Base-by-base conservation (phyloP, 2,329 filamentous ascomycete genomes). In the Beauveria rudraprayagi region DNA sequence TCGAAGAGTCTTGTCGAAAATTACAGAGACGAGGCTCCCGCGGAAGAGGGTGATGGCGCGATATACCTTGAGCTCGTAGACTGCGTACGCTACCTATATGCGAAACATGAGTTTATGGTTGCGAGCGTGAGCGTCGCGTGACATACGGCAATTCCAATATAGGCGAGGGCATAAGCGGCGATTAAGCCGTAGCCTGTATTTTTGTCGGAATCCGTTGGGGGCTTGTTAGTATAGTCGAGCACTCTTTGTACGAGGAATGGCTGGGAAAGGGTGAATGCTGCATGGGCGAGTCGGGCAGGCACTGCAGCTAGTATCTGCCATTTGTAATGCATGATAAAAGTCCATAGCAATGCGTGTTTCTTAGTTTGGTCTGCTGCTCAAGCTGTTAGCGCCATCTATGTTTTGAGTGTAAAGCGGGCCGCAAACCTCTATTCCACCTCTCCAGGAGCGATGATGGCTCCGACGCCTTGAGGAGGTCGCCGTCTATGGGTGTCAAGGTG, bases 1-100 rank as follows among this genome's bases (percentile, higher is more conserved):
- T 3, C 68, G 65, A 2, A 77, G 65, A 0, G 77, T 78, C 63
- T 78, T 78, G 37, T 74, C 71, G 65, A 79, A 84, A 17, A 85
- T 76, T 64, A 82, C 73, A 0, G 77, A 75, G 10, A 74, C 63
- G 9, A 76, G 63, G 5, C 69, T 71, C 3, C 68, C 73, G 7
- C 74, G 71, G 48, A 71, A 66, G 64, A 74, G 66, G 1, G 72
- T 70, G 30, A 73, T 69, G 53, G 68, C 66, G 37, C 73, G 72
- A 61, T 71, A 73, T 1, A 70, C 70, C 54, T 70, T 68, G 63
- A 74, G 72, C 44, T 72, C 68, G 63, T 73, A 70, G 30, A 65
- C 44, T 46, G 37, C 48, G 30, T 6, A 64, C 16, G 61, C 52
- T 14, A 60, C 44, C 57, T 60, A 17, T 7, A 24, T 1, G 37